These are phyloP conservation scores for Suillus fuscotomentosus DNA, from an alignment of 768 basidiomycete genomes.

Conservation along the genomic window DNA sequence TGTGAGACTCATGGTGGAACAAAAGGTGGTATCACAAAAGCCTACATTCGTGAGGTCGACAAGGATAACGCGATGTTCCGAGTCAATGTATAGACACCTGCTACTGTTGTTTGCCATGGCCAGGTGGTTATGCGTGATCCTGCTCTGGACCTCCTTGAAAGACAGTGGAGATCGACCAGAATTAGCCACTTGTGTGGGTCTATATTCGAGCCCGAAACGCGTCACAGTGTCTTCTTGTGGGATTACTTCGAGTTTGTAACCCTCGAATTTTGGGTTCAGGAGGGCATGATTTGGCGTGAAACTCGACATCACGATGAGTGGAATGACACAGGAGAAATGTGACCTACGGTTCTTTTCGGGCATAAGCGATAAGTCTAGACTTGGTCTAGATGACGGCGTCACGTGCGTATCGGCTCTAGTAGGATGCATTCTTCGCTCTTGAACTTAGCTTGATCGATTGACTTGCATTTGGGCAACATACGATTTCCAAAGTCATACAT, in stretches of 20 bases:
- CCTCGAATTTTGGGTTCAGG: slow-evolving; percentile 82
- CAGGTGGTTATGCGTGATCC: slow-evolving; percentile 85
- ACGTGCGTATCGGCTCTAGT: background rate
- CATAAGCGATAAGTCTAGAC: background rate
- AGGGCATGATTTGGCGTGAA: slow-evolving; percentile 53
- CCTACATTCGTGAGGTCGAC: slow-evolving; percentile 62
- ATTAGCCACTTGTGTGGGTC: slow-evolving; percentile 49
- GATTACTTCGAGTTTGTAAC: slow-evolving; percentile 70
- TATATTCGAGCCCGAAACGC: slow-evolving; percentile 46
- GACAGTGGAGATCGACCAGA: slow-evolving; percentile 63
- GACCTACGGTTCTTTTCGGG: background rate
- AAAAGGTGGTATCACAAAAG: slow-evolving; percentile 8
- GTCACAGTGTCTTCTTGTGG: slow-evolving; percentile 53
- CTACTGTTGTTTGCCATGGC: slow-evolving; percentile 43
- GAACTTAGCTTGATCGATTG: background rate
- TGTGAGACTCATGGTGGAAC: slow-evolving; percentile 9
- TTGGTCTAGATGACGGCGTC: background rate
- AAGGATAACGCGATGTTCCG: slow-evolving; percentile 55
- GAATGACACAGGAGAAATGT: background rate
- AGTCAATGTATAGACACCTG: slow-evolving; percentile 67
- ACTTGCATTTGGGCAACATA: background rate
- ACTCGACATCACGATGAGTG: slow-evolving; percentile 24
- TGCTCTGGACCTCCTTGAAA: slow-evolving; percentile 80
- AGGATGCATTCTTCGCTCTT: background rate
- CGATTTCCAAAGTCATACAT: background rate